phyloP scores from a whole-genome alignment of 805 yeast species.

The Saccharomycopsis sp. region DNA sequence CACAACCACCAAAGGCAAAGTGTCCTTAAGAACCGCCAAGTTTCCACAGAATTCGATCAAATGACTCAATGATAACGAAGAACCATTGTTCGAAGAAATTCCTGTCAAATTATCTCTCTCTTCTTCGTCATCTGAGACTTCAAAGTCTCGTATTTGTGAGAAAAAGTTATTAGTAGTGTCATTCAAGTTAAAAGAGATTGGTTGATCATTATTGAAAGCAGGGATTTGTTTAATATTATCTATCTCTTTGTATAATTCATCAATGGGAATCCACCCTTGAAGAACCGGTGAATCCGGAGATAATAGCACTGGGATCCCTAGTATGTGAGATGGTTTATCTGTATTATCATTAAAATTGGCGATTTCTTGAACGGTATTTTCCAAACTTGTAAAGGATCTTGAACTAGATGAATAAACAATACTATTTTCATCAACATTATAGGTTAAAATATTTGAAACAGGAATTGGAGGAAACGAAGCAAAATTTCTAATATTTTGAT shows the following conservation, averaged over 20 bases:
- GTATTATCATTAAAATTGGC: constrained; percentile 16
- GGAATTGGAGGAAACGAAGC: constrained; percentile 29
- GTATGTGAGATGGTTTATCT: not conserved
- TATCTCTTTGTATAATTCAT: no score
- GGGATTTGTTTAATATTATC: no score
- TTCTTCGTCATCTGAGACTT: constrained; percentile 4
- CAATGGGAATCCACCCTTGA: no score
- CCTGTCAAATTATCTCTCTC: no score
- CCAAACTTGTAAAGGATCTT: no score
- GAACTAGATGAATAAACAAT: not conserved
- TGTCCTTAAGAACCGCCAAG: constrained; percentile 11
- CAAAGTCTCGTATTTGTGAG: not conserved
- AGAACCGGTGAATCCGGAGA: no score
- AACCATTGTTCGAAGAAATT: not conserved
- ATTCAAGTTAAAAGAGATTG: not conserved
- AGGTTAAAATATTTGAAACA: not conserved
- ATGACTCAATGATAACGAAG: constrained; percentile 7
- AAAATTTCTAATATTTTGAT: constrained; percentile 27
- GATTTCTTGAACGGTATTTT: constrained; percentile 19
- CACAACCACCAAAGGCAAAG: constrained; percentile 21
- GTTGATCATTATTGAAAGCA: not conserved
- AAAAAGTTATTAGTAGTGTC: not conserved
- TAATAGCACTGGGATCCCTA: no score
- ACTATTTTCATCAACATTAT: not conserved
- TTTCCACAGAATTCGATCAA: constrained; percentile 9